phyloP scores from a whole-genome alignment of 192 early-diverging fungal genomes.

The Coemansia aciculifera region DNA sequence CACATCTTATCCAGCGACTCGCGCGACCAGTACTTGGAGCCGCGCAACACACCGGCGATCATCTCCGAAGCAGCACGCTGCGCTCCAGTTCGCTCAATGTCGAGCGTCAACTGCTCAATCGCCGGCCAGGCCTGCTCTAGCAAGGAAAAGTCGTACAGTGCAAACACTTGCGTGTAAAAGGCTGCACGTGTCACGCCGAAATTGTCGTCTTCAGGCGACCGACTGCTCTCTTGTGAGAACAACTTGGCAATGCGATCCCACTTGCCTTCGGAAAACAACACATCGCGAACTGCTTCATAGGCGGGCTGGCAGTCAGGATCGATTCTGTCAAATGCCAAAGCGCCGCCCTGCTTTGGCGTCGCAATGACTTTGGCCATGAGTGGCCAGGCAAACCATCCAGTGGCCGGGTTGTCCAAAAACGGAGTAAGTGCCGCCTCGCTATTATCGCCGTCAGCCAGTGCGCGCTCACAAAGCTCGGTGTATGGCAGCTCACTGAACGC shows the following conservation, averaged over 20 bases:
- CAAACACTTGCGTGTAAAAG: conserved; percentile 71
- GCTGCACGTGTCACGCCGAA: conserved; percentile 65
- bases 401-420: conserved; percentile 55
- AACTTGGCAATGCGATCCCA: conserved; percentile 69
- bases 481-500: conserved; percentile 9
- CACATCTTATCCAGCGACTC: conserved; percentile 60
- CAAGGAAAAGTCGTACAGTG: conserved; percentile 66
- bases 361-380: conserved; percentile 58
- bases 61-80: conserved; percentile 85
- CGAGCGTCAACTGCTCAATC: conserved; percentile 57
- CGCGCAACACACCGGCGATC: conserved; percentile 77
- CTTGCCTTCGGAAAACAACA: conserved; percentile 60
- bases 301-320: conserved; percentile 62
- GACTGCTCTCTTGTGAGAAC: conserved; percentile 67
- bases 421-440: conserved; percentile 5
- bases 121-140: conserved; percentile 58
- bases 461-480: conserved; percentile 37
- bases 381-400: conserved; percentile 87
- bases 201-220: conserved; percentile 60
- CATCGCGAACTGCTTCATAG: conserved; percentile 56
- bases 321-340: conserved; percentile 50
- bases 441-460: conserved; percentile 29
- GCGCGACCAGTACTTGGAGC: conserved; percentile 82
- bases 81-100: conserved; percentile 66
- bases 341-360: conserved; percentile 28